Base-by-base conservation (phyloP, 148 eudicot genomes). In the Chenopodium album region DNA sequence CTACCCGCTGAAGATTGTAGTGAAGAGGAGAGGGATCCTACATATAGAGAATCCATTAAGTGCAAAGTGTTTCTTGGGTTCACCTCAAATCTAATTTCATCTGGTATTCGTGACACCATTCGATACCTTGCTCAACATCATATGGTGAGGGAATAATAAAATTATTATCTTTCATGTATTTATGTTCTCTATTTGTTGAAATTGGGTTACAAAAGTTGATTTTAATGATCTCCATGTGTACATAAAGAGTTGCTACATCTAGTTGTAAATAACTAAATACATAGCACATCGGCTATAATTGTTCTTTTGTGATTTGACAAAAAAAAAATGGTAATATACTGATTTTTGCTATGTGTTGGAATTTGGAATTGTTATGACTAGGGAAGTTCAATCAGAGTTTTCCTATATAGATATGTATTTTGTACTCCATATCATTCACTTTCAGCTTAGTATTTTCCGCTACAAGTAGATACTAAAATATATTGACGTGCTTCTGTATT, bases 61-160 rank as follows among this genome's bases (percentile, higher is more conserved):
- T 90, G 97, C 90, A 96, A 96, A 87, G 85, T 96, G 52, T 96
- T 96, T 79, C 80, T 96, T 81, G 99, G 99, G 26, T 96, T 96
- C 71, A 96, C 99, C 72, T 96, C 99, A 13, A 96, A 96, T 89
- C 90, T 96, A 75, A 84, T 92, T 82, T 96, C 99, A 13, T 96
- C 99, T 48, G 99, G 99, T 52, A 82, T 96, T 80, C 86, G 99
- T 46, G 99, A 96, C 64, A 89, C 80, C 2, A 44, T 96, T 79
- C 91, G 97, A 20, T 96, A 92, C 89, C 97, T 96, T 59, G 89
- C 84, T 78, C 89, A 96, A 84, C 98, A 96, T 91, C 92, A 80
- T 54, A 96, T 96, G 99, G 99, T 96, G 84, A 89, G 97, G 62
- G 10, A 32, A 31, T 2, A 4, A 5, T 6, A 62, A 8, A 62